Percentiles rank a stretch among this genome's conserved stretches.
phyloP scores from a whole-genome alignment of 2,329 filamentous ascomycete species.

The Bipolaris bicolor region DNA sequence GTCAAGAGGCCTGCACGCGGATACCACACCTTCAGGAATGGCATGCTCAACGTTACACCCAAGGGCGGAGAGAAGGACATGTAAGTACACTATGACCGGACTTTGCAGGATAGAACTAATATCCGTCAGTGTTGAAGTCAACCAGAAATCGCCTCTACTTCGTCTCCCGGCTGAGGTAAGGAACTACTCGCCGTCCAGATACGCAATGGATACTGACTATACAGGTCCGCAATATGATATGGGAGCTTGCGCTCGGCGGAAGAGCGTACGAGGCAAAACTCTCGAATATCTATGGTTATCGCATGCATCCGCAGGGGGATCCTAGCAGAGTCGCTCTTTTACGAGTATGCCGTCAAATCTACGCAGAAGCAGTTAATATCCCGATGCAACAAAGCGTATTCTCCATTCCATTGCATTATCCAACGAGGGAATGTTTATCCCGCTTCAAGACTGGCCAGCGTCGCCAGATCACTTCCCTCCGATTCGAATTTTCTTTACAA shows the following conservation, averaged over 20 bases:
- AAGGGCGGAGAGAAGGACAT: slow-evolving; percentile 20
- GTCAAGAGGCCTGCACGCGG: slow-evolving; percentile 22
- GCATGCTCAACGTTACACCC: slow-evolving; percentile 20
- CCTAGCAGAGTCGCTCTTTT: slow-evolving; percentile 5
- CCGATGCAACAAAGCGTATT: slow-evolving; percentile 3
- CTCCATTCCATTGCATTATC: too few species aligned
- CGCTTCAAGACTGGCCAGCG: too few species aligned
- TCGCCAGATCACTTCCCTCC: too few species aligned
- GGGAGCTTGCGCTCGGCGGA: slow-evolving; percentile 20
- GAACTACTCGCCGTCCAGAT: too few species aligned
- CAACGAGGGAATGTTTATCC: too few species aligned
- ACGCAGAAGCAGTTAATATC: slow-evolving; percentile 12
- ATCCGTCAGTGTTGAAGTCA: slow-evolving; percentile 10
- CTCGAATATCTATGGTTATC: too few species aligned
- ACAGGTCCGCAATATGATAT: slow-evolving; percentile 21
- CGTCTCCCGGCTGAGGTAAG: slow-evolving; percentile 18
- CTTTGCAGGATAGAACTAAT: background rate
- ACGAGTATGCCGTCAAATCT: slow-evolving; percentile 20
- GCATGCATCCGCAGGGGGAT: too few species aligned
- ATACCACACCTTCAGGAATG: slow-evolving; percentile 24
- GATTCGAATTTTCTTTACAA: too few species aligned
- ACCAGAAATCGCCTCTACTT: slow-evolving; percentile 20
- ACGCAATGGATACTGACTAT: background rate
- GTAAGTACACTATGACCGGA: background rate
- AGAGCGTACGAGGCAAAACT: background rate